Evolutionary conservation across 2,329 filamentous ascomycete species (phyloP), one percentile per base, ranked within the genome.

Genomic region (Aspergillus sp.): DNA sequence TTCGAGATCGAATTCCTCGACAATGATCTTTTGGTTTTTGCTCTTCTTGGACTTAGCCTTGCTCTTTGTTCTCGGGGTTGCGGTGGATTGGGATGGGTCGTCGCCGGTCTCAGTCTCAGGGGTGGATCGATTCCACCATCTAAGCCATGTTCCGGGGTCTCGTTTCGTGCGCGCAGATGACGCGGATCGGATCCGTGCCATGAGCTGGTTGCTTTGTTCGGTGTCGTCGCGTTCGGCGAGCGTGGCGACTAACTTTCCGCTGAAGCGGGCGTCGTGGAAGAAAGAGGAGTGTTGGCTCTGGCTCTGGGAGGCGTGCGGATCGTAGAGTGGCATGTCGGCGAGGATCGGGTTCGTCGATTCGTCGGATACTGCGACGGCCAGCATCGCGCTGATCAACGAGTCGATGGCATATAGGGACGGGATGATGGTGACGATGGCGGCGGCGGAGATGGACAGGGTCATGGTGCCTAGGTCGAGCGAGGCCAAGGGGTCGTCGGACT

Each of bases 341-440:
- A 81, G 63, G 6, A 77, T 68, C 0, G 70, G 70, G 26, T 75
- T 78, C 1, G 75, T 78, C 12, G 67, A 63, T 56, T 77, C 70
- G 53, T 81, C 79, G 1, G 77, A 75, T 55, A 79, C 71, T 0
- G 78, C 78, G 16, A 81, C 75, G 2, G 77, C 73, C 18, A 82
- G 65, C 7, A 82, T 70, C 4, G 80, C 76, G 1, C 78, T 75
- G 49, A 82, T 68, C 12, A 82, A 65, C 5, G 78, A 78, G 62
- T 82, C 80, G 39, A 82, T 77, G 7, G 77, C 76, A 59, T 82
- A 82, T 31, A 81, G 65, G 6, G 78, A 80, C 1, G 78, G 78
- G 9, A 82, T 75, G 0, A 73, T 75, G 6, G 72, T 68, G 2
- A 73, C 70, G 10, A 81, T 78, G 1, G 73, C 68, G 3, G 72